Percentiles rank a stretch among this genome's conserved stretches.
phyloP scores from a whole-genome alignment of 768 basidiomycete genomes.

The Coprinopsis cinerea region DNA sequence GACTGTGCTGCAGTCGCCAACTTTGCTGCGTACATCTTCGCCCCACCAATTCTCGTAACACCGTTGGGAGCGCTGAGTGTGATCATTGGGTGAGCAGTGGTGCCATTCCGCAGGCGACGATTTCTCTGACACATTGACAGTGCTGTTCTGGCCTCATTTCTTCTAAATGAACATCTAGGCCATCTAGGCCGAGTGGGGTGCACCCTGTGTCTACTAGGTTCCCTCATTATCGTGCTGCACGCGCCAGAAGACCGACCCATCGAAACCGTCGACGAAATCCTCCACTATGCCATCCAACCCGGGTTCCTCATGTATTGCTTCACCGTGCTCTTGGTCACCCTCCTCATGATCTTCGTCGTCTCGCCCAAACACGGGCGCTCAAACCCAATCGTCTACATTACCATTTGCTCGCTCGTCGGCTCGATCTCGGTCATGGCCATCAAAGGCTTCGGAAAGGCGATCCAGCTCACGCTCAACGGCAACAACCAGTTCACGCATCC shows the following conservation, averaged over 20 bases:
- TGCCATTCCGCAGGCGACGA: neutral
- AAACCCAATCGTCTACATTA: constrained; percentile 89
- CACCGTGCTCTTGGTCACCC: constrained; percentile 71
- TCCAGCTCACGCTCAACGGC: constrained; percentile 89
- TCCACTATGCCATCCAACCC: constrained; percentile 89
- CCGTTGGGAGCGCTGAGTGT: constrained; percentile 96
- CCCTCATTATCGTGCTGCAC: constrained; percentile 91
- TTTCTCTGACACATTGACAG: constrained; percentile 32
- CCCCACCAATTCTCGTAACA: constrained; percentile 96
- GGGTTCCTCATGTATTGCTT: constrained; percentile 91
- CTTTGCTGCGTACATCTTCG: constrained; percentile 97
- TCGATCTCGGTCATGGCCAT: constrained; percentile 98
- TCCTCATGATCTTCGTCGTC: constrained; percentile 83
- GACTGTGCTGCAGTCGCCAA: constrained; percentile 52
- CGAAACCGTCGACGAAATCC: constrained; percentile 88
- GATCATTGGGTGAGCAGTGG: constrained; percentile 76
- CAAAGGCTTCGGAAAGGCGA: constrained; percentile 95
- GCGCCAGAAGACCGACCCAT: constrained; percentile 95
- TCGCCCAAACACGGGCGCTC: constrained; percentile 82
- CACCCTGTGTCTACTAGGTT: constrained; percentile 77
- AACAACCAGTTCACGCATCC: constrained; percentile 94
- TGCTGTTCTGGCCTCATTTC: constrained; percentile 88
- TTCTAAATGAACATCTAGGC: constrained; percentile 90
- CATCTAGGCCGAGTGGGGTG: constrained; percentile 88
- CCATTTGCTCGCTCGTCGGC: constrained; percentile 94